Evolutionary conservation across 345 rosid species (phyloP), one percentile per base, ranked within the genome.

Genomic region (Camelina hispida): DNA sequence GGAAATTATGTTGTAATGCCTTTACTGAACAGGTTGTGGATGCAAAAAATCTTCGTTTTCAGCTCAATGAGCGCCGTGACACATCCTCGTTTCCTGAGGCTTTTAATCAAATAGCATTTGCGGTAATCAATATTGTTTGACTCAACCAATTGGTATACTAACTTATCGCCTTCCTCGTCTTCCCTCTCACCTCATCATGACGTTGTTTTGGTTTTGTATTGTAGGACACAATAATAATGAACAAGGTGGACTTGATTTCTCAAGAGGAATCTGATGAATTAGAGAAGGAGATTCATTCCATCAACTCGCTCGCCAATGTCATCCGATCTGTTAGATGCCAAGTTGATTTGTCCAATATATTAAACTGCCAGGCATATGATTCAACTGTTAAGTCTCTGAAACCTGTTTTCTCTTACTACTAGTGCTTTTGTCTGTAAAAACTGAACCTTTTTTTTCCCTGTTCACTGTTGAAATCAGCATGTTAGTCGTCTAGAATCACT

Each of bases 71-170:
- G 71, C 81, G 71, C 37, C 82, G 75, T 44, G 81, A 82, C 62
- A 82, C 91, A 35, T 83, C 91, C 70, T 85, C 93, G 9, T 91
- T 88, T 86, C 89, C 98, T 15, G 98, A 94, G 85, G 97, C 93
- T 55, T 87, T 85, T 80, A 88, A 81, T 80, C 98, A 94, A 62
- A 90, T 94, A 55, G 97, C 92, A 55, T 94, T 90, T 85, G 98
- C 98, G 64, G 97, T 94, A 86, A 69, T 76, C 72, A 52, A 52
- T 75, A 15, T 11, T 48, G 32, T 62, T 25, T 25, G 14, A 46
- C 65, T 40, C 54, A 66, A 34, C 20, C 44, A 12, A 32, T 60
- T 25, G 6, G 9, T 40, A 16, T 22, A 3, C 12, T 55, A 11
- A 11, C 60, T 0, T 30, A 20, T 20, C 2, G 14, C 40, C 54